A percentile compares a stretch with the other conserved stretches of the same genome.
Conservation (phyloP, 2,329 filamentous ascomycete genomes). For the Diplodia scrobiculata region DNA sequence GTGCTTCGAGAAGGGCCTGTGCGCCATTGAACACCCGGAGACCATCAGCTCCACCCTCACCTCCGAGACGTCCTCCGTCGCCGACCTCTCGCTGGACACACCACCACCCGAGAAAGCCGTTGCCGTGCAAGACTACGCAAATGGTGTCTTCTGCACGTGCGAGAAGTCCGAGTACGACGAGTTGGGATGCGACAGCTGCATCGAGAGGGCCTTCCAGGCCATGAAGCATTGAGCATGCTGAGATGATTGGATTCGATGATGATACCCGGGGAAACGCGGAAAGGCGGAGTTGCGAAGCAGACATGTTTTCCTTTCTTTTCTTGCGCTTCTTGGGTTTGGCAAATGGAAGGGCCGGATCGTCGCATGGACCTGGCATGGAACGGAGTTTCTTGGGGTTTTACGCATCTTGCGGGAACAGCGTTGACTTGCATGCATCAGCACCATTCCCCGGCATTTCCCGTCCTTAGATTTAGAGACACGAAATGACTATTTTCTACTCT, state of each 20-base stretch:
- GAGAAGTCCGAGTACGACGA: conserved; percentile 28
- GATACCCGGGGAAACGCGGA: not conserved
- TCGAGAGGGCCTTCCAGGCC: conserved; percentile 23
- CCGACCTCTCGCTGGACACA: conserved; percentile 7
- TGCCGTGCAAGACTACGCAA: conserved; percentile 7
- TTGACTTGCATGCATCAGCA: not conserved
- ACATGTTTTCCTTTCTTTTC: not conserved
- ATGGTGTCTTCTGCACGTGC: conserved; percentile 30
- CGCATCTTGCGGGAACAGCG: not conserved
- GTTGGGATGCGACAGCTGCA: conserved; percentile 26
- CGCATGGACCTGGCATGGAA: not conserved
- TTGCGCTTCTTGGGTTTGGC: not conserved
- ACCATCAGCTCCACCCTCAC: conserved; percentile 1
- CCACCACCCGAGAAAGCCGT: not conserved
- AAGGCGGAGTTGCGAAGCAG: not conserved
- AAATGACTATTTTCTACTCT: not conserved
- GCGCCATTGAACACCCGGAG: conserved; percentile 26
- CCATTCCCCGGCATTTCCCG: too few relatives aligned
- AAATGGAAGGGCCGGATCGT: not conserved
- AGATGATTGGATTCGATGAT: not conserved
- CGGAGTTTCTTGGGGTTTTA: not conserved
- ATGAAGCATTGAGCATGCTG: conserved; percentile 23
- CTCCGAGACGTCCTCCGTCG: conserved; percentile 18
- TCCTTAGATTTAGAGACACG: not conserved
- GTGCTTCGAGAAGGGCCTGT: conserved; percentile 26